Percentiles rank a stretch among this genome's conserved stretches.
Evolutionary conservation across 202 grass and related monocot genomes (phyloP).

Genomic region (Schoenoplectus tabernaemontani): DNA sequence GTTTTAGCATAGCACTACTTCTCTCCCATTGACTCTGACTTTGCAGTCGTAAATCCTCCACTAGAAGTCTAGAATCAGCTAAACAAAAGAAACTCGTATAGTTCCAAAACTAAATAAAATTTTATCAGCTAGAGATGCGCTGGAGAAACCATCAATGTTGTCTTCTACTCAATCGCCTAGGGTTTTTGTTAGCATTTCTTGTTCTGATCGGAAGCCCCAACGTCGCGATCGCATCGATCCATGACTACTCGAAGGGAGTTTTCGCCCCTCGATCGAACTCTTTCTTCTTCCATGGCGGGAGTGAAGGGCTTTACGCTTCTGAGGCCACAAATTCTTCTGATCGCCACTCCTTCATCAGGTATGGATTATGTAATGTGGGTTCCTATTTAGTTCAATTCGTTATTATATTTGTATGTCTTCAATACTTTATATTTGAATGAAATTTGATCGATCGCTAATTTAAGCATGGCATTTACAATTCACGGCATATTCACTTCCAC

Average conservation of each 20-base stretch:
- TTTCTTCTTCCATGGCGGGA: conserved; percentile 98
- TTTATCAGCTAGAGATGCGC: conserved; percentile 10
- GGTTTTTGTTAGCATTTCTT: conserved; percentile 39
- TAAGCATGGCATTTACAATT: conserved; percentile 6
- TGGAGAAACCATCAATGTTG: conserved; percentile 6
- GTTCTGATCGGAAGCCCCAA: conserved; percentile 27
- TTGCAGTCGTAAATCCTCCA: background rate
- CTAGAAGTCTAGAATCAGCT: background rate
- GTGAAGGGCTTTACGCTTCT: conserved; percentile 92
- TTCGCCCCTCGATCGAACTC: conserved; percentile 86
- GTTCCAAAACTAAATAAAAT: background rate
- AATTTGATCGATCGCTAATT: background rate
- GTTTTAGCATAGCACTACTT: no score
- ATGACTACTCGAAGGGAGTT: conserved; percentile 61
- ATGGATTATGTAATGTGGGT: background rate
- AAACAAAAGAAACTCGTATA: background rate
- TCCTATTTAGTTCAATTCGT: conserved; percentile 6
- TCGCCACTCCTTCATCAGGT: conserved; percentile 76
- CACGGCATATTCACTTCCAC: background rate
- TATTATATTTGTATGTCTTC: background rate
- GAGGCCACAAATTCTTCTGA: conserved; percentile 45
- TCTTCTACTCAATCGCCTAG: conserved; percentile 16
- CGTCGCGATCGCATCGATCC: conserved; percentile 60
- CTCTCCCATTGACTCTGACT: background rate
- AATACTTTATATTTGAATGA: background rate